Evolutionary conservation across 73 alveolate species (phyloP).

Genomic region (Stentor coeruleus): DNA sequence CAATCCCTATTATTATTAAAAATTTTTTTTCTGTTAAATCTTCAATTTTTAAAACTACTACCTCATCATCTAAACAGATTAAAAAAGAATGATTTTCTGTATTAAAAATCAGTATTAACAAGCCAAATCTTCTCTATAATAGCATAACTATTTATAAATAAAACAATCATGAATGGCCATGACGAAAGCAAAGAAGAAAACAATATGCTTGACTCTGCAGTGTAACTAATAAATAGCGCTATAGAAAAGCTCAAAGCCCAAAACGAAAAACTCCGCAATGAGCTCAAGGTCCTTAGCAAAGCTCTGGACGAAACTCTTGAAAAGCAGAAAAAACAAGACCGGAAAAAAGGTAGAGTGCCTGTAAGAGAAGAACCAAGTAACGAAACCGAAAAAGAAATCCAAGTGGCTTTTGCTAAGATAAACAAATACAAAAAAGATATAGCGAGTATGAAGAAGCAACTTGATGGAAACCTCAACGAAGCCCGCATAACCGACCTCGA

Average conservation of each 20-base stretch:
- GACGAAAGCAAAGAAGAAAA: slow-evolving; percentile 16
- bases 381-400: slow-evolving; percentile 30
- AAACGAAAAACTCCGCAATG: slow-evolving; percentile 23
- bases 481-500: slow-evolving; percentile 20
- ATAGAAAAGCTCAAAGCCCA: slow-evolving; percentile 5
- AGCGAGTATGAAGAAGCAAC: slow-evolving; percentile 26
- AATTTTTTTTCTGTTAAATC: too few relatives aligned
- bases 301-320: slow-evolving; percentile 20
- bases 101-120: too few relatives aligned
- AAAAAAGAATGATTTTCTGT: too few relatives aligned
- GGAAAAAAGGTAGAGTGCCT: slow-evolving; percentile 22
- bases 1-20: too few relatives aligned
- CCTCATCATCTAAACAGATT: too few relatives aligned
- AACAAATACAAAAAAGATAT: slow-evolving; percentile 31
- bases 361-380: slow-evolving; percentile 27
- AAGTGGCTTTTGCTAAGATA: slow-evolving; percentile 10
- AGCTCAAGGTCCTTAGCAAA: slow-evolving; percentile 24
- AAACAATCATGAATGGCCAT: neutral
- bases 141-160: too few relatives aligned
- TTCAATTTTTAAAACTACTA: too few relatives aligned
- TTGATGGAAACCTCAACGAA: slow-evolving; percentile 21
- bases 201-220: slow-evolving; percentile 1
- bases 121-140: too few relatives aligned
- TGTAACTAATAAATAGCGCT: slow-evolving; percentile 23
- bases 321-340: slow-evolving; percentile 23